A percentile compares a stretch with the other conserved stretches of the same genome.
These are phyloP conservation scores for Aristolochia californica DNA, from an alignment of 164 flowering plant species.

Conservation along the genomic window DNA sequence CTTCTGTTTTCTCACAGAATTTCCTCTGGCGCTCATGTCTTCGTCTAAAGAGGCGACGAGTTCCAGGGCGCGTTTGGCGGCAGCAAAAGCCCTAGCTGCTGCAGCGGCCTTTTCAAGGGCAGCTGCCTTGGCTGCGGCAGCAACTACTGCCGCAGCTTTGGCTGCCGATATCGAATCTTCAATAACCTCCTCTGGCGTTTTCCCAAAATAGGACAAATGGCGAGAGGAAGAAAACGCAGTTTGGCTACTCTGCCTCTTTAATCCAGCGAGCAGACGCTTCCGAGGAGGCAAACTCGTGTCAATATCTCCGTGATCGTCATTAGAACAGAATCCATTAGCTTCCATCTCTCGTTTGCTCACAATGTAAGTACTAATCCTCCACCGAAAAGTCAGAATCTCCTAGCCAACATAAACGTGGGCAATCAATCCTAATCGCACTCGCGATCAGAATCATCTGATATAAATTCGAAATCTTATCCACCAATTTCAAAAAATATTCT, in stretches of 20 bases:
- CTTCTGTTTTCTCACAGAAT: slow-evolving; percentile 39
- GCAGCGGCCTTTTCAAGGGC: slow-evolving; percentile 79
- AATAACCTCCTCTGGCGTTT: slow-evolving; percentile 52
- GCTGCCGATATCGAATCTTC: slow-evolving; percentile 68
- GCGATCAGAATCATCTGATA: too few relatives aligned
- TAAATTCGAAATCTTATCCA: too few relatives aligned
- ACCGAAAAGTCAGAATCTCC: too few relatives aligned
- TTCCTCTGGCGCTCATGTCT: slow-evolving; percentile 23
- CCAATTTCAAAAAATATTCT: too few relatives aligned
- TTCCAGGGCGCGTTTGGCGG: slow-evolving; percentile 75
- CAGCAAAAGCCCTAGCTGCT: slow-evolving; percentile 71
- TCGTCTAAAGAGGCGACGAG: slow-evolving; percentile 48
- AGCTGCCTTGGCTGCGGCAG: slow-evolving; percentile 62
- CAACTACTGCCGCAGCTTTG: slow-evolving; percentile 44
- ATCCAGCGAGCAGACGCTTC: slow-evolving; percentile 80
- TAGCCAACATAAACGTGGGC: too few relatives aligned
- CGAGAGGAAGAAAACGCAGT: slow-evolving; percentile 15
- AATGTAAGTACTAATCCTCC: too few relatives aligned
- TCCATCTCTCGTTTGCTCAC: slow-evolving; percentile 20
- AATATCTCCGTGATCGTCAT: slow-evolving; percentile 39
- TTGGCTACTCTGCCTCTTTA: slow-evolving; percentile 54
- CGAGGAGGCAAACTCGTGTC: slow-evolving; percentile 82
- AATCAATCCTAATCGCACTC: too few relatives aligned
- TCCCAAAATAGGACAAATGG: slow-evolving; percentile 17
- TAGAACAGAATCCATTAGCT: slow-evolving; percentile 35